A percentile compares a stretch with the other conserved stretches of the same genome.
Conservation (phyloP, 768 basidiomycete species). For the Dentipellis sp. region DNA sequence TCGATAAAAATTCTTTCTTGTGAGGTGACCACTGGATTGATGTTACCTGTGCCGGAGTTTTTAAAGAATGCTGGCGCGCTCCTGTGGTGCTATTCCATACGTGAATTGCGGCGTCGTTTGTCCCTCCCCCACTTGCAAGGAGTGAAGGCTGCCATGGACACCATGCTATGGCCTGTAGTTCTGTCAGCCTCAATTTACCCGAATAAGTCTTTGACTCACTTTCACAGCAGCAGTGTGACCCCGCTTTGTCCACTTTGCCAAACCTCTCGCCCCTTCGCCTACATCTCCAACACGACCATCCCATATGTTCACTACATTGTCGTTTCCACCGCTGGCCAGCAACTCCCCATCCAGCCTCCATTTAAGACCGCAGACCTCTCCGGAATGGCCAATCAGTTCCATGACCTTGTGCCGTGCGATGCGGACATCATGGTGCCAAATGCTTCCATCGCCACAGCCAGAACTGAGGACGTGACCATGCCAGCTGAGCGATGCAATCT, state of each 20-base stretch:
- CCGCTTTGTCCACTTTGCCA: conserved; percentile 83
- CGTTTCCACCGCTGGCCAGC: conserved; percentile 95
- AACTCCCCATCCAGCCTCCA: conserved; percentile 71
- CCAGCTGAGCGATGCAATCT: conserved; percentile 85
- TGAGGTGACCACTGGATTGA: conserved; percentile 83
- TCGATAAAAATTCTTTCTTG: conserved; percentile 82
- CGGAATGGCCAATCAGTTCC: conserved; percentile 86
- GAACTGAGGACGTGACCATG: conserved; percentile 76
- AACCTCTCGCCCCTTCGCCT: conserved; percentile 39
- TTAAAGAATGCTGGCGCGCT: conserved; percentile 78
- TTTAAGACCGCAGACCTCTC: conserved; percentile 88
- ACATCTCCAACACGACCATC: conserved; percentile 52
- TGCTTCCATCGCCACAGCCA: conserved; percentile 89
- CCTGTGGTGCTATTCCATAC: conserved; percentile 91
- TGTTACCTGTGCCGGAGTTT: conserved; percentile 87
- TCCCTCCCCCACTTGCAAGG: conserved; percentile 37
- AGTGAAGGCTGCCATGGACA: conserved; percentile 75
- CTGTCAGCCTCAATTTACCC: background rate
- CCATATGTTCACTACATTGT: conserved; percentile 98
- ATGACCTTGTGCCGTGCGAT: conserved; percentile 60
- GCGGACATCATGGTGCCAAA: conserved; percentile 95
- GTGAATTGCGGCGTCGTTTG: conserved; percentile 85
- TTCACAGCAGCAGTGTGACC: conserved; percentile 88
- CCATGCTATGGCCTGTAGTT: conserved; percentile 83
- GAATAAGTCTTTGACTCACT: conserved; percentile 22